Evolutionary conservation across 2,329 filamentous ascomycete species (phyloP).

Genomic region (Colletotrichum tabaci): DNA sequence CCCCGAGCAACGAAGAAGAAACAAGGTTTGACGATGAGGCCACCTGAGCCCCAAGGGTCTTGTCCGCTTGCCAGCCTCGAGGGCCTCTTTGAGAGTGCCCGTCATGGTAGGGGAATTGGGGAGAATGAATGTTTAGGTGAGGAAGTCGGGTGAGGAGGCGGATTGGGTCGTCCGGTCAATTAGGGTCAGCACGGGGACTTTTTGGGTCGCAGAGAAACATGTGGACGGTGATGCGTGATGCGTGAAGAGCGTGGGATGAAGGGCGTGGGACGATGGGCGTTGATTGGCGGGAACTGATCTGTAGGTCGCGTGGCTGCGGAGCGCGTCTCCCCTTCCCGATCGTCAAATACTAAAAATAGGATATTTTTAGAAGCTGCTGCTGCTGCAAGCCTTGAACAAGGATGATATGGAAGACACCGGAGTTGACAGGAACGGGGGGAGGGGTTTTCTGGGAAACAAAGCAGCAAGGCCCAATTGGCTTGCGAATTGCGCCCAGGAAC

Average conservation of each 20-base stretch:
- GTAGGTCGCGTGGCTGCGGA: constrained; percentile 37
- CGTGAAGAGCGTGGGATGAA: background rate
- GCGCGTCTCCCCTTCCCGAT: constrained; percentile 2
- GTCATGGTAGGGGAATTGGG: background rate
- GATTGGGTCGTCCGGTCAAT: background rate
- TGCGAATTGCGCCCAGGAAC: constrained; percentile 26
- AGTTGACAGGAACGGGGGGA: background rate
- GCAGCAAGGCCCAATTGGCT: constrained; percentile 31
- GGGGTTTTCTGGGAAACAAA: constrained; percentile 6
- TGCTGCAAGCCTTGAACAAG: background rate
- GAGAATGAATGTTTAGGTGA: background rate
- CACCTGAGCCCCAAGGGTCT: background rate
- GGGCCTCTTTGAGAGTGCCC: background rate
- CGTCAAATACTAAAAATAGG: constrained; percentile 39
- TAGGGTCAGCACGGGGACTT: background rate
- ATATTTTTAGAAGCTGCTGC: constrained; percentile 39
- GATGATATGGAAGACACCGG: constrained; percentile 17
- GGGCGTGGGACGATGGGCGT: constrained; percentile 9
- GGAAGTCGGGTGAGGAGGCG: background rate
- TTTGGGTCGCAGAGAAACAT: constrained; percentile 4
- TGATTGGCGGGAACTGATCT: constrained; percentile 24
- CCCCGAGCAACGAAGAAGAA: background rate
- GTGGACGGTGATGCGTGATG: constrained; percentile 15
- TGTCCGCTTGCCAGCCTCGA: background rate
- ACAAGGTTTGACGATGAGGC: background rate